Percentiles rank a stretch among this genome's conserved stretches.
Conservation (phyloP, 495 filamentous ascomycete genomes). For the Wilcoxina mikolae region DNA sequence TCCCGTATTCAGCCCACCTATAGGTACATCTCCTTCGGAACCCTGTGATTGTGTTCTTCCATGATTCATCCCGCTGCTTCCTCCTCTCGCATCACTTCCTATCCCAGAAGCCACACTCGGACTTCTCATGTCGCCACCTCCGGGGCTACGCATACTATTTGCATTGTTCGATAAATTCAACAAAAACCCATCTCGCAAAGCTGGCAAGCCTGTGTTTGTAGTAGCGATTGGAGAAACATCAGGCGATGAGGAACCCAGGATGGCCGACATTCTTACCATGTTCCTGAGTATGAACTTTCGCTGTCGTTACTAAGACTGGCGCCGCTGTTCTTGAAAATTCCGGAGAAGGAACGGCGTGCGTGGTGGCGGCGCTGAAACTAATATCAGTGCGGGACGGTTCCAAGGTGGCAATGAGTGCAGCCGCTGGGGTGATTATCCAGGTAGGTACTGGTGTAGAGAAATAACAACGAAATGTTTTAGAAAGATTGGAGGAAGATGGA, state of each 20-base stretch:
- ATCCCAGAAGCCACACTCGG: conserved; percentile 14
- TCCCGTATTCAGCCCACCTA: conserved; percentile 12
- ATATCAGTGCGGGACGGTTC: too few relatives aligned
- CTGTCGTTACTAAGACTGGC: neutral
- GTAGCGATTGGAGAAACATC: conserved; percentile 25
- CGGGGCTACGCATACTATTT: conserved; percentile 13
- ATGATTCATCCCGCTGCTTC: conserved; percentile 6
- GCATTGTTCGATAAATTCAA: conserved; percentile 13
- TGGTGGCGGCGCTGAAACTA: too few relatives aligned
- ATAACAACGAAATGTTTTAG: too few relatives aligned
- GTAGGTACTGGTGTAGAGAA: too few relatives aligned
- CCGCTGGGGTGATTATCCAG: too few relatives aligned
- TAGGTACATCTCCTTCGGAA: conserved; percentile 20
- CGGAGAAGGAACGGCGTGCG: too few relatives aligned
- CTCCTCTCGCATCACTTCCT: conserved; percentile 17
- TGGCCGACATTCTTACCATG: conserved; percentile 24
- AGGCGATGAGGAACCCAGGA: conserved; percentile 24
- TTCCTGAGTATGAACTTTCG: too few relatives aligned
- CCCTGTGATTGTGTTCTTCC: conserved; percentile 23
- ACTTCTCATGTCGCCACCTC: too few relatives aligned
- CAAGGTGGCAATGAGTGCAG: too few relatives aligned
- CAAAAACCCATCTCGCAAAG: conserved; percentile 16
- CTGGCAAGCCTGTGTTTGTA: conserved; percentile 16
- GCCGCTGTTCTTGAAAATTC: conserved; percentile 10
- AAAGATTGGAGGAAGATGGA: too few relatives aligned